Conservation (phyloP, 2,329 filamentous ascomycete genomes). For the Arachnopeziza araneosa region DNA sequence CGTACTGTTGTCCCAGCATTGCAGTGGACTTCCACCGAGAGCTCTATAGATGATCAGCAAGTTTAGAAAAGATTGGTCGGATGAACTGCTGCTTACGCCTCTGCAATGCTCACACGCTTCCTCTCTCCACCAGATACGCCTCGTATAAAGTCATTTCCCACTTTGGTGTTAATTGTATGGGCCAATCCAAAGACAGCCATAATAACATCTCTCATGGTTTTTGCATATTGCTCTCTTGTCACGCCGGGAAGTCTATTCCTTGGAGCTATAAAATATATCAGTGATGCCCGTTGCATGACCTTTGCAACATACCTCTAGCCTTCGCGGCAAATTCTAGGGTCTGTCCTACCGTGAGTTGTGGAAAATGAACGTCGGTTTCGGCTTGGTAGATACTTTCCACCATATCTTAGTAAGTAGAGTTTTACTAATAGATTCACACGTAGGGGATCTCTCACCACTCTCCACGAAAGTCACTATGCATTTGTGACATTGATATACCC, state of each 20-base stretch:
- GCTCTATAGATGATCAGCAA: conserved; percentile 29
- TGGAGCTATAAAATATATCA: conserved; percentile 42
- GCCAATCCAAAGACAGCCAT: conserved; percentile 66
- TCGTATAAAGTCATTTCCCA: conserved; percentile 68
- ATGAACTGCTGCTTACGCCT: conserved; percentile 43
- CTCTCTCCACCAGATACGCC: conserved; percentile 67
- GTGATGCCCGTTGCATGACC: neutral
- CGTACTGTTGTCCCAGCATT: conserved; percentile 75
- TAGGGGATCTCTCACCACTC: conserved; percentile 34
- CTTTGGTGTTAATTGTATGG: conserved; percentile 66
- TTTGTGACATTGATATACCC: conserved; percentile 43
- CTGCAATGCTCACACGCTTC: conserved; percentile 77
- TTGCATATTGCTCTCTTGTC: conserved; percentile 50
- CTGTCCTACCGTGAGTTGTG: conserved; percentile 69
- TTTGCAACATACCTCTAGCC: conserved; percentile 39
- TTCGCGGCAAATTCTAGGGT: conserved; percentile 69
- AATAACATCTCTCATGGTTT: conserved; percentile 49
- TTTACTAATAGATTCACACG: too few relatives aligned
- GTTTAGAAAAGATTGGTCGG: conserved; percentile 31
- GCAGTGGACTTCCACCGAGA: conserved; percentile 50
- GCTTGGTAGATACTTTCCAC: conserved; percentile 60
- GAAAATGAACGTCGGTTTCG: conserved; percentile 70
- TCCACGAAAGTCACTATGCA: conserved; percentile 56
- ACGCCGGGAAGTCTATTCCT: conserved; percentile 59
- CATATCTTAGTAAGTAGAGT: too few relatives aligned